Evolutionary conservation across 306 rosid species (phyloP), one percentile per base, ranked within the genome.

Genomic region (Cicer arietinum): DNA sequence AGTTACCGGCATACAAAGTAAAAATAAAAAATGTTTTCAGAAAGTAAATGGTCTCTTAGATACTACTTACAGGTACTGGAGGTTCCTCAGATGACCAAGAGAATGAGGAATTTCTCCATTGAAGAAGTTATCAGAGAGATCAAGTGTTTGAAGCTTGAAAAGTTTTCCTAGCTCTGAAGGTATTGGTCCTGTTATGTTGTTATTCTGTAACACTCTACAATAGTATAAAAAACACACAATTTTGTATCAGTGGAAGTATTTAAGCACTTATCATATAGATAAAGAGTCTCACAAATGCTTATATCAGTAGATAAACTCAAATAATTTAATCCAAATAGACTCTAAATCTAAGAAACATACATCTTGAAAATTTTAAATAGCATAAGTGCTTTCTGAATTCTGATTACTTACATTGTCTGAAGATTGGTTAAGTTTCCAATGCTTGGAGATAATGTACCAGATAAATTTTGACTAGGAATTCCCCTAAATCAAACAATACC

Each of bases 371-470:
- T 45, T 50, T 2, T 20, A 30, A 52, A 59, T 53, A 73, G 64
- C 54, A 39, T 5, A 10, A 10, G 61, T 62, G 40, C 4, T 53
- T 17, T 78, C 17, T 69, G 16, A 77, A 47, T 17, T 78, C 17
- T 69, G 16, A 77, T 25, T 42, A 81, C 98, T 87, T 84, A 94
- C 98, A 94, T 89, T 84, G 84, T 86, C 80, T 90, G 95, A 78
- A 91, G 98, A 85, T 94, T 89, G 35, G 96, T 90, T 57, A 94
- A 84, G 85, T 94, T 94, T 76, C 98, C 98, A 56, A 94, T 87
- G 86, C 96, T 94, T 77, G 92, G 83, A 51, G 96, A 90, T 57
- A 94, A 85, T 68, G 90, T 87, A 52, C 98, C 98, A 64, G 96
- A 87, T 69, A 94, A 76, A 84, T 78, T 90, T 79, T 94, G 98